Evolutionary conservation across 305 asterid genomes (phyloP), one percentile per base, ranked within the genome.

Genomic region (Andrographis paniculata): DNA sequence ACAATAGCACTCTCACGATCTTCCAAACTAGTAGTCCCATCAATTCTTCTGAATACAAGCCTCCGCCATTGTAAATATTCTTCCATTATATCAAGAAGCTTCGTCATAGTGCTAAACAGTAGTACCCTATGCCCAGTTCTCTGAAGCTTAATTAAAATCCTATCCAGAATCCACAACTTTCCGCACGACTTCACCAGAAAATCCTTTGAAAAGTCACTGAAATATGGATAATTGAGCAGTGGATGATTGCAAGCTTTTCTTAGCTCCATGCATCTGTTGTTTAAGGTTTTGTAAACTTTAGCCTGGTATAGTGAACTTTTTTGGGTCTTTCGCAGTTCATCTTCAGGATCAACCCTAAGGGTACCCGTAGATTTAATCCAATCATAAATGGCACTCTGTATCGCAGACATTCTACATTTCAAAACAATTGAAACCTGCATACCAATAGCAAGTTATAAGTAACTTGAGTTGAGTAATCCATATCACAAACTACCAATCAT

Each of bases 321-420:
- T 58, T 78, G 74, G 67, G 71, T 79, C 69, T 75, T 84, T 50
- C 68, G 88, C 45, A 70, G 62, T 62, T 93, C 99, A 58, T 93
- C 99, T 73, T 93, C 99, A 17, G 97, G 99, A 62, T 93, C 99
- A 62, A 93, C 77, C 70, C 99, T 78, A 58, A 93, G 75, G 38
- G 95, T 79, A 55, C 97, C 97, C 35, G 99, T 93, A 36, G 95
- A 78, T 65, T 93, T 93, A 50, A 93, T 84, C 99, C 99, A 93
- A 65, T 93, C 99, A 61, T 93, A 93, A 45, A 93, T 68, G 37
- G 95, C 71, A 63, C 99, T 66, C 77, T 93, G 99, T 63, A 93
- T 67, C 51, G 96, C 94, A 44, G 99, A 93, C 99, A 93, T 93
- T 72, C 94, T 72, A 70, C 97, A 93, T 60, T 79, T 87, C 63